Evolutionary conservation across 495 filamentous ascomycete species (phyloP).

Genomic region (Penicillium macrosclerotiorum): DNA sequence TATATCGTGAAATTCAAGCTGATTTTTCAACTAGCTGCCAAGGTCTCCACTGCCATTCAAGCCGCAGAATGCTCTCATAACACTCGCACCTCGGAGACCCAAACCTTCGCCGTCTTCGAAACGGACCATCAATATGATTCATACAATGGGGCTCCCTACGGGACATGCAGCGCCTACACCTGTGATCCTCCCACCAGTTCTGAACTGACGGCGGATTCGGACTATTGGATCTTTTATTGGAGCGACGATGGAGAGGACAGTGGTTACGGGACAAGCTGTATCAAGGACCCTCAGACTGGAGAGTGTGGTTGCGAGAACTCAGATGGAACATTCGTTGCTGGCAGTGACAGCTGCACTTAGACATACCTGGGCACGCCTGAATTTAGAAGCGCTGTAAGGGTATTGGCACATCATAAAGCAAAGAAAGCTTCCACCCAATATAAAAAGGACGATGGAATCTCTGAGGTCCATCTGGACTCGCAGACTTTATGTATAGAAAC

Average conservation of each 20-base stretch:
- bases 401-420: too few relatives aligned
- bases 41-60: constrained; percentile 35
- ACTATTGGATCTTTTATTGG: constrained; percentile 41
- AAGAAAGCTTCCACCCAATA: too few relatives aligned
- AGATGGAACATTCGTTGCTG: constrained; percentile 33
- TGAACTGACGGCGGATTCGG: constrained; percentile 22
- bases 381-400: too few relatives aligned
- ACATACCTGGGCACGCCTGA: too few relatives aligned
- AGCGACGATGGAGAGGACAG: constrained; percentile 22
- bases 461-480: too few relatives aligned
- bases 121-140: constrained; percentile 35
- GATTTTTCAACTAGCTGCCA: constrained; percentile 18
- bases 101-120: constrained; percentile 38
- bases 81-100: constrained; percentile 32
- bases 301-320: constrained; percentile 39
- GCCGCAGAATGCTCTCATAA: constrained; percentile 41
- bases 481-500: too few relatives aligned
- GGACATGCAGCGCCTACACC: constrained; percentile 38
- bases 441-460: too few relatives aligned
- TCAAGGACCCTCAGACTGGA: constrained; percentile 31
- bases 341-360: constrained; percentile 26
- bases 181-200: constrained; percentile 24
- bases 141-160: constrained; percentile 33
- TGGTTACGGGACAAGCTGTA: constrained; percentile 31
- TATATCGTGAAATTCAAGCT: too few relatives aligned